Evolutionary conservation across 208 protist species (phyloP), one percentile per base, ranked within the genome.

Genomic region (Acanthamoeba culbertsoni): DNA sequence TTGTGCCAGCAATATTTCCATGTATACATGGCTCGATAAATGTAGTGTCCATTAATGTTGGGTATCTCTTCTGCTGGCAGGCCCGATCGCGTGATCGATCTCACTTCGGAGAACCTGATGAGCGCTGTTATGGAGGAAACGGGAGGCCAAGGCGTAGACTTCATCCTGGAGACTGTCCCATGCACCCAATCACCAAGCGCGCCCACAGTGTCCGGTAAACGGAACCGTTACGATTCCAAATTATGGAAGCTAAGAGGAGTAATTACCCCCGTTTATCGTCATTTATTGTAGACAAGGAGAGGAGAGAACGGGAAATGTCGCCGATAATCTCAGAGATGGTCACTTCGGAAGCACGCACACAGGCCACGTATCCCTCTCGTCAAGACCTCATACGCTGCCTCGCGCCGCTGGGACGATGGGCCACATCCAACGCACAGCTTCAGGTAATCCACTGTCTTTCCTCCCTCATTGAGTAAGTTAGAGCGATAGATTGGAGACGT

Each of bases 321-420:
- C 26, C 71, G 18, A 82, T 82, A 23, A 82, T 82, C 35, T 82
- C 71, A 23, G 71, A 82, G 71, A 82, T 51, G 71, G 71, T 82
- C 20, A 51, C 71, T 0, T 45, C 71, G 40, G 71, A 82, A 28
- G 40, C 71, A 4, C 71, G 71, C 35, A 42, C 40, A 43, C 71
- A 42, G 4, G 43, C 71, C 26, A 28, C 79, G 28, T 63, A 63
- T 42, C 53, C 45, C 79, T 48, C 45, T 6, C 45, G 53, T 6
- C 48, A 31, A 28, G 79, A 88, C 7, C 46, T 88, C 20, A 63
- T 88, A 7, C 46, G 46, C 14, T 88, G 79, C 26, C 35, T 88
- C n/a, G 79, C 79, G 2, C 31, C 53, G n/a, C 79, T 65, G 31
- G 79, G 79, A 16, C 79, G 79, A 88, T 88, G 79, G 79, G 79